Evolutionary conservation across 2,329 filamentous ascomycete genomes (phyloP).

Genomic region (Monosporascus sp.): DNA sequence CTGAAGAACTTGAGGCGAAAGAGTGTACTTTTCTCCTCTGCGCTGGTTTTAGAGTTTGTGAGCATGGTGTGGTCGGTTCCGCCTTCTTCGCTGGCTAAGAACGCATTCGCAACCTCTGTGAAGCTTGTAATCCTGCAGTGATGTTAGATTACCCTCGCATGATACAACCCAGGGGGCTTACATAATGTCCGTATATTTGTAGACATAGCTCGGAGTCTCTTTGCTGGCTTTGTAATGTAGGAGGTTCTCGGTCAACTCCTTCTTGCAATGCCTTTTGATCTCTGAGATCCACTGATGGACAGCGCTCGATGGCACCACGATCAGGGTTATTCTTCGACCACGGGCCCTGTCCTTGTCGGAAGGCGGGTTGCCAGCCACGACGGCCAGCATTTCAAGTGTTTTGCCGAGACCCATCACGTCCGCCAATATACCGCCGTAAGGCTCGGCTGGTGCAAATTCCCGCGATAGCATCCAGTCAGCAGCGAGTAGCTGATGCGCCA

Average conservation of each 20-base stretch:
- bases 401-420: not conserved
- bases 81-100: not conserved
- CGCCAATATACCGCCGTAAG: not conserved
- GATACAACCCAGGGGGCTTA: not conserved
- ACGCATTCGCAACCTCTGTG: not conserved
- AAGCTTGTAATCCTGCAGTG: not conserved
- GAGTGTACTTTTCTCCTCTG: not conserved
- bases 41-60: not conserved
- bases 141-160: not conserved
- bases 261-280: not conserved
- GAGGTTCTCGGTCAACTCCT: not conserved
- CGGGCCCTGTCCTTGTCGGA: not conserved
- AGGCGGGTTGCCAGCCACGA: not conserved
- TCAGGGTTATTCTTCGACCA: not conserved
- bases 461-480: not conserved
- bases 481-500: not conserved
- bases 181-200: not conserved
- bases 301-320: not conserved
- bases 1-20: not conserved
- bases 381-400: not conserved
- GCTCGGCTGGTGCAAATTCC: not conserved
- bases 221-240: not conserved
- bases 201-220: not conserved
- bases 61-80: not conserved
- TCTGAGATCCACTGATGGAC: not conserved